A percentile compares a stretch with the other conserved stretches of the same genome.
phyloP scores from a whole-genome alignment of 2,329 filamentous ascomycete species.

The Xylaria multiplex region DNA sequence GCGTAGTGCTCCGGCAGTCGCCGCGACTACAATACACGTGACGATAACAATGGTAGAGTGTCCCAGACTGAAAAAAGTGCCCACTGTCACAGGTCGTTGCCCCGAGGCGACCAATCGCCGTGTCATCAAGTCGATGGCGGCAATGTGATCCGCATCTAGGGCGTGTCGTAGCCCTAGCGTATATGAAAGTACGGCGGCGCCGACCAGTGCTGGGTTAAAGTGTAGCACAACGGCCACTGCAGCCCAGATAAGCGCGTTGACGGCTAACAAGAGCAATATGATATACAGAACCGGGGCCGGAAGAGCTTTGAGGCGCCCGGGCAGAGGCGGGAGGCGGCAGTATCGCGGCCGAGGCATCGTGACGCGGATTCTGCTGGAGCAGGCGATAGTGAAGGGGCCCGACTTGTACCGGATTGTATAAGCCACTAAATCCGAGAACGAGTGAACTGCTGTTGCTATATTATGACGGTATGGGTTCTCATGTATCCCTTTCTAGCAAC shows the following conservation, averaged over 20 bases:
- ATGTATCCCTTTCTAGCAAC: neutral
- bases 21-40: conserved; percentile 91
- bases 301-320: conserved; percentile 43
- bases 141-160: conserved; percentile 92
- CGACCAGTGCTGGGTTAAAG: conserved; percentile 71
- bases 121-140: conserved; percentile 94
- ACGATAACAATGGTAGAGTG: conserved; percentile 93
- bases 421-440: neutral
- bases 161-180: conserved; percentile 91
- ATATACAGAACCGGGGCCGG: conserved; percentile 55
- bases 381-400: neutral
- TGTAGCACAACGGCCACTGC: conserved; percentile 63
- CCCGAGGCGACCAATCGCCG: conserved; percentile 86
- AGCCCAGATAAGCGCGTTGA: conserved; percentile 67
- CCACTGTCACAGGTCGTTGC: conserved; percentile 88
- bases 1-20: conserved; percentile 84
- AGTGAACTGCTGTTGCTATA: neutral
- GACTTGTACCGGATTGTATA: conserved; percentile 1
- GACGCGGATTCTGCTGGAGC: neutral
- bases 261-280: conserved; percentile 60
- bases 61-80: conserved; percentile 92
- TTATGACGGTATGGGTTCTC: neutral
- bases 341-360: conserved; percentile 21
- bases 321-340: conserved; percentile 28
- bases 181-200: conserved; percentile 85